These are phyloP conservation scores for Boletus sensibilis DNA, from an alignment of 768 basidiomycete genomes.

Conservation along the genomic window DNA sequence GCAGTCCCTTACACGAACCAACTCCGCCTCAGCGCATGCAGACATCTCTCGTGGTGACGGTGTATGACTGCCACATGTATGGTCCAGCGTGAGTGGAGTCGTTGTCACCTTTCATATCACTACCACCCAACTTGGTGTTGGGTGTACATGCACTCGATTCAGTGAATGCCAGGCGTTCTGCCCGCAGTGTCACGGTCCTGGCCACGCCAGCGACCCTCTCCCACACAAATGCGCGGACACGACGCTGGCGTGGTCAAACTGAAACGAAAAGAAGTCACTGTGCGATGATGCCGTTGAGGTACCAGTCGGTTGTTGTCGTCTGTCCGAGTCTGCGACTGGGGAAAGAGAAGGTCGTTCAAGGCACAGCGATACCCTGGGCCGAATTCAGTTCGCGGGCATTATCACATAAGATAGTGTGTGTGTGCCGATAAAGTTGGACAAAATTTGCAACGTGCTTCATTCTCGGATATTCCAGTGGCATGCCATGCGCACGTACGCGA, in stretches of 20 bases:
- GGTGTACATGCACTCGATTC: neutral
- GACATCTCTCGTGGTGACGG: neutral
- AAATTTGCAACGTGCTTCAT: neutral
- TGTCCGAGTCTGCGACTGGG: neutral
- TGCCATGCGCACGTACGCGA: neutral
- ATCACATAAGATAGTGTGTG: slow-evolving; percentile 1
- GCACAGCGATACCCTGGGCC: neutral
- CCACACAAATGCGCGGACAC: no score
- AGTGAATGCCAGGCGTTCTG: neutral
- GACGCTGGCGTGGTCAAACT: neutral
- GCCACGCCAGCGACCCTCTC: neutral
- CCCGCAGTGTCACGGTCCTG: neutral
- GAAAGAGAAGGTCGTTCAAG: neutral
- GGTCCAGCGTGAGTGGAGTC: no score
- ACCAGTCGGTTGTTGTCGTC: no score
- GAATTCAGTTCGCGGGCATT: neutral
- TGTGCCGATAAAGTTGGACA: neutral
- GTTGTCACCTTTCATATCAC: neutral
- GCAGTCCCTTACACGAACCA: neutral
- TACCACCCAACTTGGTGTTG: neutral
- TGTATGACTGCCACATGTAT: neutral
- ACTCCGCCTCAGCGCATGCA: neutral
- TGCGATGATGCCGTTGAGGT: no score
- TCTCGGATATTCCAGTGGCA: neutral
- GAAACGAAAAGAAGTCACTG: neutral